A percentile compares a stretch with the other conserved stretches of the same genome.
Evolutionary conservation across 192 early-diverging fungal species (phyloP).

Genomic region (Globomyces pollinis-pini): DNA sequence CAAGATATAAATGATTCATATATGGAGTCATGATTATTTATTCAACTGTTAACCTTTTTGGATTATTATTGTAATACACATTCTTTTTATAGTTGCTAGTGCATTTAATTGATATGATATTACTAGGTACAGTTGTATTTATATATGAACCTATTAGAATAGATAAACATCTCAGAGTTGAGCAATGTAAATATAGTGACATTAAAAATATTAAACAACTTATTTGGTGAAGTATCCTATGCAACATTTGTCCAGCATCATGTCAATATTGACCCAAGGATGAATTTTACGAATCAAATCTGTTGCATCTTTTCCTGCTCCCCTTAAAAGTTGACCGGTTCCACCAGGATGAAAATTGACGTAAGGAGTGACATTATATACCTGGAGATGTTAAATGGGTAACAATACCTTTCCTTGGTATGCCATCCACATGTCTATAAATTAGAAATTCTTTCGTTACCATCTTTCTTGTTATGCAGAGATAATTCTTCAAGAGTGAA

Average conservation of each 20-base stretch:
- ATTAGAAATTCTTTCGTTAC: too few relatives aligned
- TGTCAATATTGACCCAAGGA: constrained; percentile 93
- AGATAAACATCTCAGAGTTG: too few relatives aligned
- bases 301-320: constrained; percentile 91
- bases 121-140: too few relatives aligned
- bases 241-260: constrained; percentile 72
- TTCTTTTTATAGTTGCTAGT: too few relatives aligned
- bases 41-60: too few relatives aligned
- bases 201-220: too few relatives aligned
- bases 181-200: too few relatives aligned
- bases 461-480: constrained; percentile 64
- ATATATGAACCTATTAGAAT: too few relatives aligned
- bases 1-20: constrained; percentile 1
- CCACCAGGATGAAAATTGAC: constrained; percentile 70
- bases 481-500: constrained; percentile 69
- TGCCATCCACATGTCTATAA: constrained; percentile 2
- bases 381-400: too few relatives aligned
- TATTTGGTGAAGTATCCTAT: constrained; percentile 29
- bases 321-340: constrained; percentile 38
- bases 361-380: constrained; percentile 88
- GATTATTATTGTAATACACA: too few relatives aligned
- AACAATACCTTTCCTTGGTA: constrained; percentile 73
- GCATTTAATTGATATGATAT: too few relatives aligned
- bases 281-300: constrained; percentile 78
- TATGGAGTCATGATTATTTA: too few relatives aligned